Evolutionary conservation across 192 early-diverging fungal species (phyloP).

Genomic region (Neocallimastix lanati): DNA sequence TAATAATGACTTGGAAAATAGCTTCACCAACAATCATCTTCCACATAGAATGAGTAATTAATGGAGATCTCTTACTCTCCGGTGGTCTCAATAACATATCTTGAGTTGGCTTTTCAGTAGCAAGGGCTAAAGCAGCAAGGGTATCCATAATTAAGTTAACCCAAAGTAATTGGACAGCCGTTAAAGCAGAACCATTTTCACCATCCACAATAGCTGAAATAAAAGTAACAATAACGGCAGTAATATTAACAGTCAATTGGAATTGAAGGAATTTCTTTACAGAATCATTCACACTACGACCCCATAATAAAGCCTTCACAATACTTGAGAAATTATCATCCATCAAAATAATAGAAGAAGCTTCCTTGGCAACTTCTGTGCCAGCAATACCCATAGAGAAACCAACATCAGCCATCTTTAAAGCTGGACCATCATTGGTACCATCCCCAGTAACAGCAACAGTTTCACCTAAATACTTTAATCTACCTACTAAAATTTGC

Average conservation of each 20-base stretch:
- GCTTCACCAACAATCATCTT: conserved; percentile 83
- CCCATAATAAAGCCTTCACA: conserved; percentile 96
- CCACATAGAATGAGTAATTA: conserved; percentile 80
- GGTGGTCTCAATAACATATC: conserved; percentile 68
- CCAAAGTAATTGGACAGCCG: conserved; percentile 93
- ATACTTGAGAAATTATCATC: conserved; percentile 95
- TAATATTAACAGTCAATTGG: conserved; percentile 94
- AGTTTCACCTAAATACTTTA: conserved; percentile 79
- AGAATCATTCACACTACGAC: conserved; percentile 82
- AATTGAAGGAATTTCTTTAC: conserved; percentile 99
- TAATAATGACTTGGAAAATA: conserved; percentile 63
- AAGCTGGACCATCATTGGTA: conserved; percentile 91
- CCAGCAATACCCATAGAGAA: conserved; percentile 99
- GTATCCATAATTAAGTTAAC: conserved; percentile 99
- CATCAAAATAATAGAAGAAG: conserved; percentile 90
- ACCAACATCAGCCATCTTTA: conserved; percentile 88
- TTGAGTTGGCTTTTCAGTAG: conserved; percentile 81
- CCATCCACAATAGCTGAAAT: conserved; percentile 45
- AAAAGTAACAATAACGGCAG: conserved; percentile 64
- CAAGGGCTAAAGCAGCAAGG: conserved; percentile 87
- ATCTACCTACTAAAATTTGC: conserved; percentile 72
- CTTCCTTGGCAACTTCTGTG: conserved; percentile 98
- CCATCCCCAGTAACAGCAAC: conserved; percentile 99
- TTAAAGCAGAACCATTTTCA: conserved; percentile 63
- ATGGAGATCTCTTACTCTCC: conserved; percentile 43